phyloP scores from a whole-genome alignment of 2,329 filamentous ascomycete species.

The Harringtonia lauricola region DNA sequence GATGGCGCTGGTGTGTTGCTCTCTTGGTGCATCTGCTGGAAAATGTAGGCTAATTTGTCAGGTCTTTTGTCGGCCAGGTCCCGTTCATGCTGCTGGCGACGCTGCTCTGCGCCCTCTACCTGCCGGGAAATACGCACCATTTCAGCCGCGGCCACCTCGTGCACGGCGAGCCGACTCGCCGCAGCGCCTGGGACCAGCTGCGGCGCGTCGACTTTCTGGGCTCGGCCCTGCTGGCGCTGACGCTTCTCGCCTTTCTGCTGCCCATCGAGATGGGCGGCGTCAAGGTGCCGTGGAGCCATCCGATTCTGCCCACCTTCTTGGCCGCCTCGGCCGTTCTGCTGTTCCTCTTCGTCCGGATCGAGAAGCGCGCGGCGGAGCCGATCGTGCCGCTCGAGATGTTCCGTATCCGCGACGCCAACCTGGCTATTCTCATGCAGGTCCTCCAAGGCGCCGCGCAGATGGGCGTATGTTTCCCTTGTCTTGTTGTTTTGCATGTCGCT shows the following conservation, averaged over 20 bases:
- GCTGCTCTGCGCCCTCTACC: constrained; percentile 20
- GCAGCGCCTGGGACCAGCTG: constrained; percentile 21
- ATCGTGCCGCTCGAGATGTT: constrained; percentile 48
- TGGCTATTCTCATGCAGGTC: constrained; percentile 38
- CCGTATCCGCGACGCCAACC: constrained; percentile 36
- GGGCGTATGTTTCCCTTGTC: constrained; percentile 27
- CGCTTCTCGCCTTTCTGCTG: constrained; percentile 25
- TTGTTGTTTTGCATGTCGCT: not conserved
- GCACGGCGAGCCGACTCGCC: not conserved
- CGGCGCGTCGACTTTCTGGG: constrained; percentile 49
- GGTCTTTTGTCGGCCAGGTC: constrained; percentile 47
- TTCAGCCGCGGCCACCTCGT: not conserved
- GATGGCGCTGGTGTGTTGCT: constrained; percentile 45
- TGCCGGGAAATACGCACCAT: constrained; percentile 19
- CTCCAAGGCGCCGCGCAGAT: constrained; percentile 48
- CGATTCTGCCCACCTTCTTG: constrained; percentile 21
- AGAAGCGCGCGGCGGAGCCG: constrained; percentile 37
- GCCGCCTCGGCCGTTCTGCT: constrained; percentile 17
- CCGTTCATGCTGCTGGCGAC: constrained; percentile 42
- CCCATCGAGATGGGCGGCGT: constrained; percentile 28
- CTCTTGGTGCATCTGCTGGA: too few species aligned
- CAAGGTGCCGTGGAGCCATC: constrained; percentile 26
- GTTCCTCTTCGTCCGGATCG: constrained; percentile 20
- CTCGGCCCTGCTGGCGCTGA: constrained; percentile 28
- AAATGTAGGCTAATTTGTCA: constrained; percentile 15